phyloP scores from a whole-genome alignment of 2,329 filamentous ascomycete species.

The Phialophora chinensis region DNA sequence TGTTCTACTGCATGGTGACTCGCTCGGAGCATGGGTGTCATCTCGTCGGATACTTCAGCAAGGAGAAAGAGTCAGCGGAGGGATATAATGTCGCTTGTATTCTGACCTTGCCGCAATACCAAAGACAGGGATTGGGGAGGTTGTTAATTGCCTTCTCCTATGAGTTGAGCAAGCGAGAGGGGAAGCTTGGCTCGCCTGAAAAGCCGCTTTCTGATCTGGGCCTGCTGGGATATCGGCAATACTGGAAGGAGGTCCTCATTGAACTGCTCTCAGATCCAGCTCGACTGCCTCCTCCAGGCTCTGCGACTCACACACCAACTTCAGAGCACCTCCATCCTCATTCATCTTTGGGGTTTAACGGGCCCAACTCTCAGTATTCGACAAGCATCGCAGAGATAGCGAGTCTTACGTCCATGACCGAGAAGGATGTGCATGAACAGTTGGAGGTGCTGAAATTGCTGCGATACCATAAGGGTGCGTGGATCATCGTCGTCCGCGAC shows the following conservation, averaged over 20 bases:
- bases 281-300: slow-evolving; percentile 50
- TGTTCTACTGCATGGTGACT: slow-evolving; percentile 94
- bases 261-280: slow-evolving; percentile 79
- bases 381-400: slow-evolving; percentile 88
- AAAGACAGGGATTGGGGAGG: slow-evolving; percentile 90
- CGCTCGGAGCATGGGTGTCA: slow-evolving; percentile 94
- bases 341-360: slow-evolving; percentile 27
- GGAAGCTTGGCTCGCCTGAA: slow-evolving; percentile 92
- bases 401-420: slow-evolving; percentile 86
- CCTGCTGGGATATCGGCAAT: slow-evolving; percentile 90
- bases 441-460: slow-evolving; percentile 94
- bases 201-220: slow-evolving; percentile 95
- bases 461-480: slow-evolving; percentile 93
- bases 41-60: slow-evolving; percentile 98
- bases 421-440: slow-evolving; percentile 93
- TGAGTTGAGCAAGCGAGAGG: slow-evolving; percentile 92
- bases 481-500: slow-evolving; percentile 92
- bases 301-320: slow-evolving; percentile 35
- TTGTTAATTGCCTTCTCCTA: slow-evolving; percentile 97
- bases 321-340: slow-evolving; percentile 38
- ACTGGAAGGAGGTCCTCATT: slow-evolving; percentile 95
- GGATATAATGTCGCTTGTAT: slow-evolving; percentile 99
- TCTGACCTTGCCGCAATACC: slow-evolving; percentile 92
- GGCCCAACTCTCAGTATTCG: slow-evolving; percentile 40
- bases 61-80: slow-evolving; percentile 96